A percentile compares a stretch with the other conserved stretches of the same genome.
Conservation (phyloP, 306 rosid genomes). For the Fragaria nilgerrensis region DNA sequence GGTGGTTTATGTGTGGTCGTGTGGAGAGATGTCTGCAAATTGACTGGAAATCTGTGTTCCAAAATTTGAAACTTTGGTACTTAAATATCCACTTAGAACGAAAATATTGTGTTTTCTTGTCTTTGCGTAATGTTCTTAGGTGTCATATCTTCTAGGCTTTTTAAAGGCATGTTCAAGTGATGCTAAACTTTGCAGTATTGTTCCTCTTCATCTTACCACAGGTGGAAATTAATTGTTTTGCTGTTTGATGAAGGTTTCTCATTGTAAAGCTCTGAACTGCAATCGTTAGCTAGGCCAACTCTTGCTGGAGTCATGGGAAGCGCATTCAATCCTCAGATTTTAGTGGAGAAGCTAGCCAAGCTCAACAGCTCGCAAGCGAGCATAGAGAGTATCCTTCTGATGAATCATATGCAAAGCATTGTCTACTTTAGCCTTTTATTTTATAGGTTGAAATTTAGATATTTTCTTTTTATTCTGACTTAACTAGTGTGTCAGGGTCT, state of each 20-base stretch:
- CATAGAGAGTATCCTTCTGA: slow-evolving; percentile 98
- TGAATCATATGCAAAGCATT: slow-evolving; percentile 21
- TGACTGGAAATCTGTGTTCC: background rate
- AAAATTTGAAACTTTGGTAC: background rate
- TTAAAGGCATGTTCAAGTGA: no score
- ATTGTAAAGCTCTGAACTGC: slow-evolving; percentile 29
- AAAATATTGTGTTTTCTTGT: background rate
- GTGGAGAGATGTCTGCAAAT: background rate
- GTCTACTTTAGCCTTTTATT: background rate
- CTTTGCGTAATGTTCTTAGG: background rate
- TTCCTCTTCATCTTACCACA: background rate
- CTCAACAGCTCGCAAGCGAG: slow-evolving; percentile 92
- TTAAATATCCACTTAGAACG: background rate
- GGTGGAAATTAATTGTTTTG: slow-evolving; percentile 4
- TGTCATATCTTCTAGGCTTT: background rate
- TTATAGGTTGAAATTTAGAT: background rate
- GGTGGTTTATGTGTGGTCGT: no score
- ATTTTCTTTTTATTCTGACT: background rate
- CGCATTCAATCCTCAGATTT: slow-evolving; percentile 95
- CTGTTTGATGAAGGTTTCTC: slow-evolving; percentile 35
- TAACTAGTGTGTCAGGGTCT: background rate
- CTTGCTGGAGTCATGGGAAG: slow-evolving; percentile 67
- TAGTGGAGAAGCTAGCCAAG: slow-evolving; percentile 90
- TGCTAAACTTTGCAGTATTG: background rate
- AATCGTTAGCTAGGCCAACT: slow-evolving; percentile 30